These are phyloP conservation scores for Hypoxylon sp. DNA, from an alignment of 2,329 filamentous ascomycete genomes.

Conservation along the genomic window DNA sequence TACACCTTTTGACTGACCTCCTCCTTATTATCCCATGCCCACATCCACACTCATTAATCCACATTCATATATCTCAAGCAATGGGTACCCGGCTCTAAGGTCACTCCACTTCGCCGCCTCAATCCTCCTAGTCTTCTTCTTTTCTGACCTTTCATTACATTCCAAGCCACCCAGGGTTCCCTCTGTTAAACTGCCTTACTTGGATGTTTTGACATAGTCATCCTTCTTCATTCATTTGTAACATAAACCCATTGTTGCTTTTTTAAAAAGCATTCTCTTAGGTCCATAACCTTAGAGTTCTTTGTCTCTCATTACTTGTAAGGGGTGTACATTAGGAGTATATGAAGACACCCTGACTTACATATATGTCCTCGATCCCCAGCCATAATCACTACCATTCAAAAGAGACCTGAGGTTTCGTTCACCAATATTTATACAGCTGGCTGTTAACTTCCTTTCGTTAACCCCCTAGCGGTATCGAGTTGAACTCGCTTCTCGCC, in stretches of 20 bases:
- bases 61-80: conserved; percentile 41
- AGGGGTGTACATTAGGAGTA: conserved; percentile 7
- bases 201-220: conserved; percentile 30
- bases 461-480: conserved; percentile 33
- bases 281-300: conserved; percentile 33
- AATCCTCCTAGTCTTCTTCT: conserved; percentile 39
- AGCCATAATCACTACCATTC: conserved; percentile 19
- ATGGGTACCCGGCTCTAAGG: conserved; percentile 20
- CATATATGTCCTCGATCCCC: conserved; percentile 26
- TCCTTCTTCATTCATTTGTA: conserved; percentile 39
- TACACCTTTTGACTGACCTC: conserved; percentile 19
- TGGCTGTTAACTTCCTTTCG: conserved; percentile 47
- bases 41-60: conserved; percentile 1
- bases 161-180: conserved; percentile 23
- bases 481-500: conserved; percentile 48
- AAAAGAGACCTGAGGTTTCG: conserved; percentile 17
- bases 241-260: conserved; percentile 26
- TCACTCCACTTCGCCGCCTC: conserved; percentile 12
- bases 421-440: conserved; percentile 40
- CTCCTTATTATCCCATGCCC: conserved; percentile 31
- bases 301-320: conserved; percentile 27
- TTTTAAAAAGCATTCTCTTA: conserved; percentile 26
- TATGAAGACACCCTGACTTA: conserved; percentile 17
- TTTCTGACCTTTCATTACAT: conserved; percentile 28
- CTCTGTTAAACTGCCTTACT: not conserved